Evolutionary conservation across 1,284 basidiomycete species (phyloP).

Genomic region (Irpex rosettiformis): DNA sequence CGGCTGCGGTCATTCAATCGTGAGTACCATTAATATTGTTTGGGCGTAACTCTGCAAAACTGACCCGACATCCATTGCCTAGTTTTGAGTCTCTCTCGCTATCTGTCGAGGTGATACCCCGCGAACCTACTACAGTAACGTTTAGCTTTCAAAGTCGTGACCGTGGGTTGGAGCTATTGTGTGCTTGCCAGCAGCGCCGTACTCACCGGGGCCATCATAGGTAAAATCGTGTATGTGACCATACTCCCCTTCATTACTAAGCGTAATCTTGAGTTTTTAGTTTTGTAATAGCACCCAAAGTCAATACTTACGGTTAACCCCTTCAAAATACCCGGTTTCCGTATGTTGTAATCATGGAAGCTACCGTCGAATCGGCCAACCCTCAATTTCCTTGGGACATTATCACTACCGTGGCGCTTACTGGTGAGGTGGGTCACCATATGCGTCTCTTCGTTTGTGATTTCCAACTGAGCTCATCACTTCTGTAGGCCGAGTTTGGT

Average conservation of each 20-base stretch:
- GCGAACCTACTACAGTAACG: too few relatives aligned
- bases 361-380: constrained; percentile 21
- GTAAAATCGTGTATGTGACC: constrained; percentile 18
- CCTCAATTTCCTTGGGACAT: constrained; percentile 23
- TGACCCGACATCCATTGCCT: too few relatives aligned
- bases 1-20: too few relatives aligned
- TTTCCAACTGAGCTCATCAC: background rate
- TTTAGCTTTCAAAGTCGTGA: too few relatives aligned
- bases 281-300: background rate
- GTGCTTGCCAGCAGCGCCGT: constrained; percentile 21
- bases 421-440: constrained; percentile 14
- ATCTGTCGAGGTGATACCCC: too few relatives aligned
- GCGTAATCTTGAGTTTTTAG: background rate
- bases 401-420: constrained; percentile 20
- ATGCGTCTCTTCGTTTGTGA: background rate
- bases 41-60: too few relatives aligned
- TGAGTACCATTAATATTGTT: too few relatives aligned
- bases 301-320: background rate
- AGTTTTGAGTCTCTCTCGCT: too few relatives aligned
- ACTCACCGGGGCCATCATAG: constrained; percentile 19
- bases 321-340: background rate
- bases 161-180: constrained; percentile 26
- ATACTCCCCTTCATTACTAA: background rate
- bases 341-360: constrained; percentile 8
- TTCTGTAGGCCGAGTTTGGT: constrained; percentile 8